These are phyloP conservation scores for Periconia macrospinosa DNA, from an alignment of 2,329 filamentous ascomycete genomes.

Conservation along the genomic window DNA sequence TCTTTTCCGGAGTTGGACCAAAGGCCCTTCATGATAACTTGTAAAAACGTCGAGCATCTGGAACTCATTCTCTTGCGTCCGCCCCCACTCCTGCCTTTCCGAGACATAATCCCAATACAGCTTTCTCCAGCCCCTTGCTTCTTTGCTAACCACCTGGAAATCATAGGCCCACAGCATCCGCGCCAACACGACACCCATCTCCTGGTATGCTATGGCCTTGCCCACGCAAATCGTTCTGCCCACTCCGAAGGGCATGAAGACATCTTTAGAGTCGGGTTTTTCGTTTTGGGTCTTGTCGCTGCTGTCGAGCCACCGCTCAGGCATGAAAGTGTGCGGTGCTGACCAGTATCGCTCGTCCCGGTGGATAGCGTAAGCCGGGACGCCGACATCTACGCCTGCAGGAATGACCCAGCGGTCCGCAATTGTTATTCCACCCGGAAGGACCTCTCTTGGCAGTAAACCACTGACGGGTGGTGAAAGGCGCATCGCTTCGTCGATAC, in stretches of 20 bases:
- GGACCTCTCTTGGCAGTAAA: neutral
- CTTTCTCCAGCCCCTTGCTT: no score
- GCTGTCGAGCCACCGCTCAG: slow-evolving; percentile 30
- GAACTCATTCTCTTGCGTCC: no score
- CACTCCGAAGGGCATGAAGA: slow-evolving; percentile 70
- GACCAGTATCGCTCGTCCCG: slow-evolving; percentile 14
- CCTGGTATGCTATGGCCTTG: slow-evolving; percentile 63
- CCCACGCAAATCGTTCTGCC: slow-evolving; percentile 69
- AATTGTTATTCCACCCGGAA: neutral
- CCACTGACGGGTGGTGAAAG: slow-evolving; percentile 6
- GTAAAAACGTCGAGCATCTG: no score
- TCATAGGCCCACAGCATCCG: neutral
- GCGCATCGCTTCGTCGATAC: slow-evolving; percentile 23
- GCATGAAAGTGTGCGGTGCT: slow-evolving; percentile 12
- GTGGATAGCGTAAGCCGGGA: slow-evolving; percentile 1
- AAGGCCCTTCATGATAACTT: no score
- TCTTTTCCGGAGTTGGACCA: no score
- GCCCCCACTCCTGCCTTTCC: no score
- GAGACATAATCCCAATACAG: no score
- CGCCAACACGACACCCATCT: slow-evolving; percentile 46
- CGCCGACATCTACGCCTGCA: slow-evolving; percentile 1
- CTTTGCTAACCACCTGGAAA: neutral
- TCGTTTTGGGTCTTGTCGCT: neutral
- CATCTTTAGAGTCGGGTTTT: slow-evolving; percentile 27
- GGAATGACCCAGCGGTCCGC: neutral